Base-by-base conservation (phyloP, 495 filamentous ascomycete species). In the Aspergillus taichungensis region DNA sequence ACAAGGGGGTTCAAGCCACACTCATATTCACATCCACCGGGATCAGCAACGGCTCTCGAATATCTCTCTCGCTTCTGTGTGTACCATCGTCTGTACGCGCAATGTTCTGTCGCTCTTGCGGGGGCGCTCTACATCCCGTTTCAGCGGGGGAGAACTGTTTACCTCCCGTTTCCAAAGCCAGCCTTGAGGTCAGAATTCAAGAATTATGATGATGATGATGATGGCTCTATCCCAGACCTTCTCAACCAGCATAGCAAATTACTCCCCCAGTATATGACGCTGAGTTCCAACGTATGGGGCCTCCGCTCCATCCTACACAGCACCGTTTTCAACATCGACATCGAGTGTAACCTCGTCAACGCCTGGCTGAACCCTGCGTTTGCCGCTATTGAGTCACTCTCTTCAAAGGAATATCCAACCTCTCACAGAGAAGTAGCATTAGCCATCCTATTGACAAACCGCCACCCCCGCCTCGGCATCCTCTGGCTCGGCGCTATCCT, bases 321-420 rank as follows among this genome's bases (percentile, higher is more conserved):
- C 41, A 62, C 56, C 27, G 60, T 62, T 42, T 64, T 62, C 47
- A 54, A 59, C 32, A 0, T 45, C 28, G 49, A 55, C 13, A 51
- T 62, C 35, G 51, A 55, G 14, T 64, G 59, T 42, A 62, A 62
- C 27, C 51, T 65, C 31, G 57, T 56, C 48, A 61, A 54, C 49
- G 50, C 59, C 11, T 65, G 59, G 62, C 42, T 61, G 6, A 64
- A 60, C 30, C 54, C 61, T 7, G 52, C 52, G 14, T 60, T 64
- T 51, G 54, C 58, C 8, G 24, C 58, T 30, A 12, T 55, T 13
- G 34, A 56, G 36, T 42, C 61, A 4, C 40, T 55, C 6, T 42
- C 36, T 3, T 30, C 40, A 39, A 50, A 2, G 11, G 29, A 43
- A 12, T 33, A 8, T n/a, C 37, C 30, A 11, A 24, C 1, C 8